phyloP scores from a whole-genome alignment of 805 yeast species.

The Wickerhamiella galacta region DNA sequence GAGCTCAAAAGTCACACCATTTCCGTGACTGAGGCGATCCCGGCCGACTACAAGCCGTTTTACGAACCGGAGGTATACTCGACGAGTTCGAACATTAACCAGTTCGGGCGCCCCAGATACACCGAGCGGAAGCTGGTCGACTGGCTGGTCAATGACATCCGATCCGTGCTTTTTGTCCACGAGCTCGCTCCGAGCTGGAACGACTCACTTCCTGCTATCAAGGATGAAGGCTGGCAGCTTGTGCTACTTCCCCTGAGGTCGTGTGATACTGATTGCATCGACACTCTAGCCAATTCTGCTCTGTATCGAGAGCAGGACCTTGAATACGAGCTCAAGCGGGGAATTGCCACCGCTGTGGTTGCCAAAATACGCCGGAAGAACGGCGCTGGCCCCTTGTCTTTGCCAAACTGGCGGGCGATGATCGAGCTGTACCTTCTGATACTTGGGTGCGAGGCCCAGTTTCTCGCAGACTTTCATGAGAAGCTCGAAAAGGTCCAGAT shows the following conservation, averaged over 20 bases:
- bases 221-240: constrained; percentile 28
- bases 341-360: constrained; percentile 48
- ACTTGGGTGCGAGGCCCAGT: constrained; percentile 54
- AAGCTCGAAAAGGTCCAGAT: constrained; percentile 22
- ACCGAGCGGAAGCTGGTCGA: constrained; percentile 43
- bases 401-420: constrained; percentile 56
- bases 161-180: constrained; percentile 44
- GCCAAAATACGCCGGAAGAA: constrained; percentile 28
- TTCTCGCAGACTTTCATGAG: constrained; percentile 45
- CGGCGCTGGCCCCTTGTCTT: constrained; percentile 21
- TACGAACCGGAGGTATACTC: neutral
- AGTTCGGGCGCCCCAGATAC: constrained; percentile 1
- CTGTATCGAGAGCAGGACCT: constrained; percentile 49
- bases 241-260: constrained; percentile 37
- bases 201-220: constrained; percentile 4
- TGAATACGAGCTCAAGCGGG: constrained; percentile 34
- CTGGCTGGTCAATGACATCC: constrained; percentile 55
- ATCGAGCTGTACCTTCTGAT: constrained; percentile 52
- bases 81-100: neutral
- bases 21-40: neutral
- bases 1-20: no score
- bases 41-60: neutral
- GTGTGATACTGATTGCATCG: constrained; percentile 10
- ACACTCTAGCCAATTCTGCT: constrained; percentile 4
- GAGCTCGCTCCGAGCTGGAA: constrained; percentile 30